Conservation (phyloP, 106 monocot genomes). For the Posidonia australis region DNA sequence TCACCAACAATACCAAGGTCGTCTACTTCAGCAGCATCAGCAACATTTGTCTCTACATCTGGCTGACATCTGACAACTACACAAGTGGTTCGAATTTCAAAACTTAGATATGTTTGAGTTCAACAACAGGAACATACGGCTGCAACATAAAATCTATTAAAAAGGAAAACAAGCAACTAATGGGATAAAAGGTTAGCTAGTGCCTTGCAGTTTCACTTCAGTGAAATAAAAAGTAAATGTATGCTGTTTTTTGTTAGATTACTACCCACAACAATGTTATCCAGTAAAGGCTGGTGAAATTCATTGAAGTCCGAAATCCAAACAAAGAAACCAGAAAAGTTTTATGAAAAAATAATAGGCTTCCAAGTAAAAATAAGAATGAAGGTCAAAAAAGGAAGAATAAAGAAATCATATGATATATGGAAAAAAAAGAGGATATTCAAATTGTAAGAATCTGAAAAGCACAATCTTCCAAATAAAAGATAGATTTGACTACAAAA, state of each 20-base stretch:
- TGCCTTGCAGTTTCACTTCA: background rate
- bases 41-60: conserved; percentile 33
- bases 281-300: background rate
- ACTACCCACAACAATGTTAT: background rate
- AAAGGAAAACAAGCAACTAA: background rate
- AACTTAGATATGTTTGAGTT: background rate
- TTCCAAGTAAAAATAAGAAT: too few species aligned
- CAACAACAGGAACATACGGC: background rate
- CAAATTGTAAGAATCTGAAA: background rate
- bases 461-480: background rate
- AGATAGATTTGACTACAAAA: background rate
- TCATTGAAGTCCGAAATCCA: too few species aligned
- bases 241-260: background rate
- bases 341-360: too few species aligned
- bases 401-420: background rate
- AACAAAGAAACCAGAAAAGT: too few species aligned
- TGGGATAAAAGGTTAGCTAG: too few species aligned
- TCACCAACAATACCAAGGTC: conserved; percentile 86
- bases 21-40: conserved; percentile 69
- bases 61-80: conserved; percentile 60
- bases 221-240: background rate
- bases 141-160: background rate
- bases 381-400: background rate
- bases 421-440: background rate
- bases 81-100: background rate